A percentile compares a stretch with the other conserved stretches of the same genome.
Evolutionary conservation across 75 land plant species (phyloP).

Genomic region (Cunninghamia lanceolata): DNA sequence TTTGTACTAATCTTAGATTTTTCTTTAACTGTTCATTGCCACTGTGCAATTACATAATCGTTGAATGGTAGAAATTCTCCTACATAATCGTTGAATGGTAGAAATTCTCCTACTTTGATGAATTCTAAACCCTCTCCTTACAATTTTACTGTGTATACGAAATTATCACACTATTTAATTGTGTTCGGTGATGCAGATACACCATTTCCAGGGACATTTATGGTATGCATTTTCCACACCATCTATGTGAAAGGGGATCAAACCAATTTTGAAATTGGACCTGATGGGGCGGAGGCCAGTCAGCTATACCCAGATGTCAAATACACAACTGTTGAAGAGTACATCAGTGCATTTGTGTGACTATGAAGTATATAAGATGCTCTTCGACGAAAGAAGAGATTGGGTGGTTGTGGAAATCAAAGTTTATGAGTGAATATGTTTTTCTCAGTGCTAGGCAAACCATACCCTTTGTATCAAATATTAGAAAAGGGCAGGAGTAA

Average conservation of each 20-base stretch:
- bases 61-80: not conserved
- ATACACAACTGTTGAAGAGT: constrained; percentile 46
- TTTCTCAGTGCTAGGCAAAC: too few species aligned
- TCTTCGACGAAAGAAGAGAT: not conserved
- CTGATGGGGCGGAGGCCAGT: constrained; percentile 29
- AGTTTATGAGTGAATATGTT: too few species aligned
- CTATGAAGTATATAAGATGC: not conserved
- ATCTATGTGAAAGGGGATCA: constrained; percentile 36
- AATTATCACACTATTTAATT: not conserved
- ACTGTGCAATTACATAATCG: too few species aligned
- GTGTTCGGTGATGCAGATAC: constrained; percentile 12
- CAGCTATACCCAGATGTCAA: constrained; percentile 46
- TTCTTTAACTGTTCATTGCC: too few species aligned
- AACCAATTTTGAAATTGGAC: constrained; percentile 33
- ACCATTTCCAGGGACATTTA: constrained; percentile 25
- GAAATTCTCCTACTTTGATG: not conserved
- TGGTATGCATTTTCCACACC: constrained; percentile 20
- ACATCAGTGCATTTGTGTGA: constrained; percentile 17
- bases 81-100: too few species aligned
- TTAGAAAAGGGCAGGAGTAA: too few species aligned
- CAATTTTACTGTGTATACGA: not conserved
- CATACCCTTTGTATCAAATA: too few species aligned
- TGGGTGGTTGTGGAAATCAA: too few species aligned
- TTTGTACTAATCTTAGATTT: too few species aligned
- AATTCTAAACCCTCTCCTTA: not conserved